These are phyloP conservation scores for Phellinidium pouzarii DNA, from an alignment of 1,284 basidiomycete species.

Conservation along the genomic window DNA sequence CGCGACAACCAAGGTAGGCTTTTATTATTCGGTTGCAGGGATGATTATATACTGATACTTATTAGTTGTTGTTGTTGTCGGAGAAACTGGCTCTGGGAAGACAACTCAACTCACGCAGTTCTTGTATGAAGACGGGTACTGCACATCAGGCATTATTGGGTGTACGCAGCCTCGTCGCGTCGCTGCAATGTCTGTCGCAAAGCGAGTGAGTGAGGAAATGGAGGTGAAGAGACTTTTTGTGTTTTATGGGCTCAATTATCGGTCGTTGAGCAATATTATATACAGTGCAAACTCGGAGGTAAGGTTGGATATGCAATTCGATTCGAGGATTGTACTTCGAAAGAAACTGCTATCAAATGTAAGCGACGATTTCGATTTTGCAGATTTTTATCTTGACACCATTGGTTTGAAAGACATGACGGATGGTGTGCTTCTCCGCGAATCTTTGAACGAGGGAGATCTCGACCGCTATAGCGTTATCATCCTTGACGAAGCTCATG, in stretches of 20 bases:
- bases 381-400: constrained; percentile 1
- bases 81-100: constrained; percentile 94
- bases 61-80: constrained; percentile 85
- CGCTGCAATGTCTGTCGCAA: constrained; percentile 97
- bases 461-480: constrained; percentile 93
- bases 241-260: background rate
- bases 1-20: constrained; percentile 91
- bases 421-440: constrained; percentile 92
- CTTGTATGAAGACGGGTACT: constrained; percentile 94
- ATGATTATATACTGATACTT: background rate
- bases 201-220: constrained; percentile 97
- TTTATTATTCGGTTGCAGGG: background rate
- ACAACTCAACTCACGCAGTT: constrained; percentile 92
- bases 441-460: constrained; percentile 94
- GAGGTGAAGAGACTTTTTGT: constrained; percentile 41
- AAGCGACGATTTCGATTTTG: constrained; percentile 36
- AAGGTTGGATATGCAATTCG: constrained; percentile 96
- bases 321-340: constrained; percentile 93
- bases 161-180: constrained; percentile 97
- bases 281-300: constrained; percentile 76
- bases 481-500: constrained; percentile 96
- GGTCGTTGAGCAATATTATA: background rate
- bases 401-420: constrained; percentile 74
- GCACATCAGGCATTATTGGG: constrained; percentile 80
- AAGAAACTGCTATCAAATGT: constrained; percentile 90